Conservation (phyloP, 192 early-diverging fungal species). For the Borealophlyctis nickersoniae region DNA sequence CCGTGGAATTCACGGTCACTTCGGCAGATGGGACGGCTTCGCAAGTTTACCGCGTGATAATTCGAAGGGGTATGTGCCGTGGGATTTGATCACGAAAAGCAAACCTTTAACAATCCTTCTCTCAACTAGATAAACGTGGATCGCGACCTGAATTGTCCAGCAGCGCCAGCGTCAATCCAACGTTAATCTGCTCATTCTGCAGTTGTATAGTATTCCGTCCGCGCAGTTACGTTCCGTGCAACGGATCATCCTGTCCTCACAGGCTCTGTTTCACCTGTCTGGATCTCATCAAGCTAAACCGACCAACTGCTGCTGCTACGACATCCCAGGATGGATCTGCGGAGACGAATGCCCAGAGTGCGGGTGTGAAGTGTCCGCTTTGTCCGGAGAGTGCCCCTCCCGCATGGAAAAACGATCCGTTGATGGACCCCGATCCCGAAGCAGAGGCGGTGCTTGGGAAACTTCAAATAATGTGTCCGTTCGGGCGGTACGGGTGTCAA, state of each 20-base stretch:
- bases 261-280: conserved; percentile 36
- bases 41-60: conserved; percentile 13
- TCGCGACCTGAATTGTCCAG: neutral
- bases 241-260: conserved; percentile 28
- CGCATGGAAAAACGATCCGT: conserved; percentile 15
- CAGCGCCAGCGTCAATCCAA: too few species aligned
- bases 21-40: conserved; percentile 18
- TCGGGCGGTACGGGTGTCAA: conserved; percentile 16
- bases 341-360: neutral
- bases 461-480: conserved; percentile 19
- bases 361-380: conserved; percentile 17
- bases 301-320: too few species aligned
- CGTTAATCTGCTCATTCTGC: conserved; percentile 12
- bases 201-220: conserved; percentile 18
- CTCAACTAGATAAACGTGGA: conserved; percentile 2
- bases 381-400: conserved; percentile 6
- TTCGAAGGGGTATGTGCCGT: conserved; percentile 26
- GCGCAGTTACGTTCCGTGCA: conserved; percentile 12
- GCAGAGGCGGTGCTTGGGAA: conserved; percentile 6
- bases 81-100: too few species aligned
- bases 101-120: too few species aligned
- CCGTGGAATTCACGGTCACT: conserved; percentile 20
- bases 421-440: conserved; percentile 5
- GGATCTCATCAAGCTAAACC: conserved; percentile 10
- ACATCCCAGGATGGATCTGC: neutral